These are phyloP conservation scores for Nissolia schottii DNA, from an alignment of 306 rosid genomes.

Conservation along the genomic window DNA sequence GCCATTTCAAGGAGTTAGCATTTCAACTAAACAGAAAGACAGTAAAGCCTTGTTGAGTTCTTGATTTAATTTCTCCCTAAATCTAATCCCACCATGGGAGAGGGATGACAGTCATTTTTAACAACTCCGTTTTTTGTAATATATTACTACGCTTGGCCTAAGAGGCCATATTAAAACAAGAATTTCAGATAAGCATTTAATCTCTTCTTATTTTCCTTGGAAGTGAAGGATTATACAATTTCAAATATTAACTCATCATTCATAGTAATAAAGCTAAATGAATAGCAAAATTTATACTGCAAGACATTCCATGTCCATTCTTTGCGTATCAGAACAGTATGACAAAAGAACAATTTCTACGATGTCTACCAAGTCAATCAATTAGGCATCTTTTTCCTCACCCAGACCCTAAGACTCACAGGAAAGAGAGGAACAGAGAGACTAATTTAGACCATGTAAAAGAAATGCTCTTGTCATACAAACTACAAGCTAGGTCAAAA, in stretches of 20 bases:
- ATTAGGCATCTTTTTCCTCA: neutral
- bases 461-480: conserved; percentile 22
- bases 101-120: neutral
- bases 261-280: neutral
- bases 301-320: neutral
- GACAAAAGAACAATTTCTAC: neutral
- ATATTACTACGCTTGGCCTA: neutral
- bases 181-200: neutral
- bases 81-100: neutral
- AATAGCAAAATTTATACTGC: neutral
- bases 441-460: neutral
- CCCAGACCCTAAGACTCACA: neutral
- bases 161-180: neutral
- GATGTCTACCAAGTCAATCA: conserved; percentile 9
- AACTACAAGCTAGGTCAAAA: neutral
- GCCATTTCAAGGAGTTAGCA: neutral
- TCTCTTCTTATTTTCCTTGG: neutral
- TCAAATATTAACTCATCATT: conserved; percentile 1
- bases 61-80: neutral
- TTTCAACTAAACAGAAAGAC: neutral
- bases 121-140: neutral
- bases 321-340: conserved; percentile 2
- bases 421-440: neutral
- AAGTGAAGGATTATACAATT: neutral
- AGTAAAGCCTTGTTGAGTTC: neutral